These are phyloP conservation scores for Colletotrichum eleusines DNA, from an alignment of 2,329 filamentous ascomycete genomes.

Conservation along the genomic window DNA sequence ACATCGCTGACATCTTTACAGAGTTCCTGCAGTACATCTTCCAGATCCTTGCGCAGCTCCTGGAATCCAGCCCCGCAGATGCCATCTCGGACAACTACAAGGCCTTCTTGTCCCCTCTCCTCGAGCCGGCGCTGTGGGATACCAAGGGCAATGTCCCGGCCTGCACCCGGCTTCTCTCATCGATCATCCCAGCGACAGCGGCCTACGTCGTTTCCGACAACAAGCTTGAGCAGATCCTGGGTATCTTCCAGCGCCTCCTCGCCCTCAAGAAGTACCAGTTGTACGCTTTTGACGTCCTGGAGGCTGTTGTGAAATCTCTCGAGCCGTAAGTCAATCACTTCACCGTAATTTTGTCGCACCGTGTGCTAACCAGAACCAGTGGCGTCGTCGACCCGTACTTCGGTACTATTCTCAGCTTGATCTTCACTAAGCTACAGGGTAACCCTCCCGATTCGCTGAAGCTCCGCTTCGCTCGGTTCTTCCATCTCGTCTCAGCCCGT, in stretches of 20 bases:
- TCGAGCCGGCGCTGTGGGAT: constrained; percentile 90
- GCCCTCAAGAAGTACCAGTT: constrained; percentile 85
- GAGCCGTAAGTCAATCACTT: constrained; percentile 69
- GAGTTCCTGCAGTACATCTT: constrained; percentile 98
- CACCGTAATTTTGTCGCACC: not conserved
- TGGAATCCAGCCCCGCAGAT: constrained; percentile 87
- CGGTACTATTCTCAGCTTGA: constrained; percentile 80
- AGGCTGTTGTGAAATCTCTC: constrained; percentile 80
- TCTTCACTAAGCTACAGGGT: constrained; percentile 82
- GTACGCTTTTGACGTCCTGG: constrained; percentile 90
- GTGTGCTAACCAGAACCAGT: constrained; percentile 54
- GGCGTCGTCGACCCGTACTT: constrained; percentile 80
- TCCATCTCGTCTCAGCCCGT: constrained; percentile 87
- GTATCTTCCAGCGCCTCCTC: constrained; percentile 94
- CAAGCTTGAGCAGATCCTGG: constrained; percentile 88
- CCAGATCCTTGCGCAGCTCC: constrained; percentile 90
- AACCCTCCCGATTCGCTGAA: constrained; percentile 81
- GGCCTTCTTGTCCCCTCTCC: constrained; percentile 79
- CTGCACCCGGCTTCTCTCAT: constrained; percentile 84
- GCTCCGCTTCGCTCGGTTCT: constrained; percentile 91
- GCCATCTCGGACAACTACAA: constrained; percentile 85
- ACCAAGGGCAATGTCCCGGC: constrained; percentile 93
- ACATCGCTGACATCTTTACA: constrained; percentile 53
- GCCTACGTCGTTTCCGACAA: constrained; percentile 80
- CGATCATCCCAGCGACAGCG: constrained; percentile 83